A percentile compares a stretch with the other conserved stretches of the same genome.
phyloP scores from a whole-genome alignment of 2,329 filamentous ascomycete species.

The Eurotiales sp. region DNA sequence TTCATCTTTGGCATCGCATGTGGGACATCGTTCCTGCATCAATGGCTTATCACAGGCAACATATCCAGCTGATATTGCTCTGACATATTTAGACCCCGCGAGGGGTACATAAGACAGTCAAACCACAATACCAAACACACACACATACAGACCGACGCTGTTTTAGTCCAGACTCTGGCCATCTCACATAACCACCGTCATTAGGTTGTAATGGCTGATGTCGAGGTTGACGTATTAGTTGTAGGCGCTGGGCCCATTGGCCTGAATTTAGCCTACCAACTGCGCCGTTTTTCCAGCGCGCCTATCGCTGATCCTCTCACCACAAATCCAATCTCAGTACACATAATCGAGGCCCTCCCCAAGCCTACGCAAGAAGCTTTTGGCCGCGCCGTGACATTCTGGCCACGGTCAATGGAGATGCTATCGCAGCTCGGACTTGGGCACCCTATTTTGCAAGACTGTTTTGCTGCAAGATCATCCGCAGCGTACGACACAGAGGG shows the following conservation, averaged over 20 bases:
- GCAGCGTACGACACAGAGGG: not conserved
- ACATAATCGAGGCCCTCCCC: not conserved
- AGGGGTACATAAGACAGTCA: slow-evolving; percentile 23
- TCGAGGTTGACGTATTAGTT: not conserved
- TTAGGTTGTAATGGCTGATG: not conserved
- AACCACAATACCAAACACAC: not conserved
- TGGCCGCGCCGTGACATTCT: not conserved
- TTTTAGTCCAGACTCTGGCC: not conserved
- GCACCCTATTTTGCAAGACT: not conserved
- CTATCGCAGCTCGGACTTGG: not conserved
- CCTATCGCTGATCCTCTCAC: not conserved
- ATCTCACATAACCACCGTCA: not conserved
- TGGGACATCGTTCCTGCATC: not conserved
- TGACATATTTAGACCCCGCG: not conserved
- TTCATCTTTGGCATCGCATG: not conserved
- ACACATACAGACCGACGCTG: not conserved
- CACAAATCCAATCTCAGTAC: not conserved
- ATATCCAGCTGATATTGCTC: not conserved
- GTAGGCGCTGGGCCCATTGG: not conserved
- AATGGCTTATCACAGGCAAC: not conserved
- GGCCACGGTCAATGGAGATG: not conserved
- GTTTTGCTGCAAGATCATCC: not conserved
- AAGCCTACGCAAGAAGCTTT: not conserved
- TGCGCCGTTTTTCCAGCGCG: not conserved
- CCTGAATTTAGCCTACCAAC: not conserved